phyloP scores from a whole-genome alignment of 108 stramenopile genomes.

The Cyclotella distinguenda region DNA sequence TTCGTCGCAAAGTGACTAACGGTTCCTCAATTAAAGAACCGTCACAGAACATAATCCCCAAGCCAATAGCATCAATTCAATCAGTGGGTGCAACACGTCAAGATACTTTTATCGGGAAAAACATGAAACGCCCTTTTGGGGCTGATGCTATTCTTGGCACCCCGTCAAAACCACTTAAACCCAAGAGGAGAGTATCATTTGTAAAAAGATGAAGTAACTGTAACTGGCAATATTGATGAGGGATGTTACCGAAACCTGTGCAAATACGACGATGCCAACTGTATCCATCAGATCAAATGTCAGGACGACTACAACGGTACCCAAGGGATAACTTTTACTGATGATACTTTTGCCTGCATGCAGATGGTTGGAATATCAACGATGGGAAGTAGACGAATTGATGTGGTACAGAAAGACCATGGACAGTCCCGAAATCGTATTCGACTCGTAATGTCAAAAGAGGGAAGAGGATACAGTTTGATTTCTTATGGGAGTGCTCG shows the following conservation, averaged over 20 bases:
- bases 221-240: not conserved
- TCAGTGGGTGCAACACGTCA: not conserved
- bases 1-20: constrained; percentile 39
- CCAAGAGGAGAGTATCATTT: constrained; percentile 18
- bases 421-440: no score
- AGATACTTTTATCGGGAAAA: constrained; percentile 11
- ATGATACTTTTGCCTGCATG: no score
- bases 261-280: no score
- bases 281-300: no score
- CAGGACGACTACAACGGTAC: no score
- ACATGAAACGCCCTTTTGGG: constrained; percentile 20
- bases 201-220: not conserved
- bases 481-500: no score
- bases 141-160: constrained; percentile 33
- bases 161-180: constrained; percentile 3
- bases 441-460: no score
- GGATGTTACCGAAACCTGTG: not conserved
- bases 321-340: no score
- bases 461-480: no score
- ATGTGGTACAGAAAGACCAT: no score
- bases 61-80: not conserved
- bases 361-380: no score
- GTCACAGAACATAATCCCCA: not conserved
- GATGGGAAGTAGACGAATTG: no score
- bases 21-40: constrained; percentile 5